Base-by-base conservation (phyloP, 192 early-diverging fungal genomes). In the Paraglomus brasilianum region DNA sequence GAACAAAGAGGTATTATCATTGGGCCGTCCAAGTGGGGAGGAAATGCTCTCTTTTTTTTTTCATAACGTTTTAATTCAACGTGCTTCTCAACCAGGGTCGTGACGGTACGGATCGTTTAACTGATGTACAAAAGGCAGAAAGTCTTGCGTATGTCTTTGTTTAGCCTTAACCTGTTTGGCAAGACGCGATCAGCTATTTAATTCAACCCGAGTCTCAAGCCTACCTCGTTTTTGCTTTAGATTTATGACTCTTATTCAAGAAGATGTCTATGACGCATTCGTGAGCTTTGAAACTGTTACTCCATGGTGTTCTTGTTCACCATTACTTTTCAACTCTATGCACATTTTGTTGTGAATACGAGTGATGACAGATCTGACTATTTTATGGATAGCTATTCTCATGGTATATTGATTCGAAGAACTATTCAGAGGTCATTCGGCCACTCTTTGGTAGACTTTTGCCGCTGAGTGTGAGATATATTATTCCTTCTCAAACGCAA, bases 391-490 rank as follows among this genome's bases (percentile, higher is more conserved):
- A 80, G 81, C 75, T 95, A 22, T 95, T 88, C 64, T 90, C 83
- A 41, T 93, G 90, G 89, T 97, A 89, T 63, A 72, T 91, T 7
- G 94, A 94, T 50, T 72, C 83, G 5, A 87, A 91, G 36, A 95
- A 97, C 76, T 94, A 89, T 81, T 75, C 79, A 24, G 83, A 90
- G 15, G 78, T 77, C 13, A 92, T 89, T 40, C 84, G 91, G 38
- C 92, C 91, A 22, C 79, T 87, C 9, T 82, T 93, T 48, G 87
- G 87, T 5, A 84, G 81, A 53, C 62, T 91, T 17, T 78, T 97
- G 43, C 77, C 88, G 0, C 87, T 93, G 30, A 84, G 88, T 21
- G 76, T 83, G 1, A 81, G 89, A 8, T 88, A 90, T 46, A 66
- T 89, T 46, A 70, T 90, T 11, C 92, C 93, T 1, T 83, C 82